Evolutionary conservation across 768 basidiomycete species (phyloP).

Genomic region (Boletus eberwhitei): DNA sequence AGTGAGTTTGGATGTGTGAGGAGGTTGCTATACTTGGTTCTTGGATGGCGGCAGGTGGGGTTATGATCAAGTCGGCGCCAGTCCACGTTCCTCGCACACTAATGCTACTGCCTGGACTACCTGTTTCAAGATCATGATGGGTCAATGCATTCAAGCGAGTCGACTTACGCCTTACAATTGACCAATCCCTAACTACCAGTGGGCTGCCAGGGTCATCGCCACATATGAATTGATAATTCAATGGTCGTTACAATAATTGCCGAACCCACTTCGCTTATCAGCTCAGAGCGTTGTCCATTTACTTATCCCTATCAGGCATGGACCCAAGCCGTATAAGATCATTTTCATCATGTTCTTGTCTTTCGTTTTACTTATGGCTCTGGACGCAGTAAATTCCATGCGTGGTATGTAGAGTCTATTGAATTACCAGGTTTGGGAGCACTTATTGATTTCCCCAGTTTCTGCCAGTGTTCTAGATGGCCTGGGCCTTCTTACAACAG

Average conservation of each 20-base stretch:
- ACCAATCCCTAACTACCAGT: neutral
- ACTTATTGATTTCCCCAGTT: neutral
- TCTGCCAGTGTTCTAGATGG: neutral
- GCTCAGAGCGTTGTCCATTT: too few relatives aligned
- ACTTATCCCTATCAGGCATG: too few relatives aligned
- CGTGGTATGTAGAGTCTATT: neutral
- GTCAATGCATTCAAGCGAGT: neutral
- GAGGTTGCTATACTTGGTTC: neutral
- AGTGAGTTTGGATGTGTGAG: neutral
- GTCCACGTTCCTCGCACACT: neutral
- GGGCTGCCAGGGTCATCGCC: neutral
- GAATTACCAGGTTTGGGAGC: neutral
- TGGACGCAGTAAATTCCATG: neutral
- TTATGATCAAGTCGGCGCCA: too few relatives aligned
- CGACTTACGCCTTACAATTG: neutral
- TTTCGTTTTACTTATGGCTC: neutral
- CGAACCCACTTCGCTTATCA: too few relatives aligned
- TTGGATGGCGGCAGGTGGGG: neutral
- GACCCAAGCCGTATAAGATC: too few relatives aligned
- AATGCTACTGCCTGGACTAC: neutral
- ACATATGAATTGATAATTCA: too few relatives aligned
- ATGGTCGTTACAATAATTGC: too few relatives aligned
- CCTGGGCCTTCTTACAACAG: neutral
- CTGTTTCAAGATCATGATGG: neutral
- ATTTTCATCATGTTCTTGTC: too few relatives aligned